These are phyloP conservation scores for Phytophthora europaea DNA, from an alignment of 352 stramenopile species.

Conservation along the genomic window DNA sequence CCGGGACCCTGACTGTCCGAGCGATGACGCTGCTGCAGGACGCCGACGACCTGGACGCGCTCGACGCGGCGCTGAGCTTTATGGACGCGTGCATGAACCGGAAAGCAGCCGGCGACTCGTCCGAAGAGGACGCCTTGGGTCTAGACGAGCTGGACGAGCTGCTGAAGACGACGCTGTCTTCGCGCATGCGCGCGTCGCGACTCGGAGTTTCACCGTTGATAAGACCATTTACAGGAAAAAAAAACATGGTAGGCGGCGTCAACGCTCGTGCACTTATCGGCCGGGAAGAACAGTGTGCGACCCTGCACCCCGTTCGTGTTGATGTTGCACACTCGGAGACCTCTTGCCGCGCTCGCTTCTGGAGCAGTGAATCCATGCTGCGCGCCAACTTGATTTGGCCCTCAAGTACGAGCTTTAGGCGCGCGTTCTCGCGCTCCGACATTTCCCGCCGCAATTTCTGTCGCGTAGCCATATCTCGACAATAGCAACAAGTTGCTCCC, in stretches of 20 bases:
- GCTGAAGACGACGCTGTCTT: slow-evolving; percentile 33
- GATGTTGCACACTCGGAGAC: background rate
- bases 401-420: background rate
- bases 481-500: slow-evolving; percentile 43
- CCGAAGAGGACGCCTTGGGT: background rate
- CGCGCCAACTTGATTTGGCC: background rate
- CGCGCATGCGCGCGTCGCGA: slow-evolving; percentile 11
- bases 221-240: background rate
- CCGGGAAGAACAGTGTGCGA: background rate
- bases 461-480: slow-evolving; percentile 31
- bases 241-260: background rate
- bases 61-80: slow-evolving; percentile 40
- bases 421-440: background rate
- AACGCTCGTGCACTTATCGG: background rate
- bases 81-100: slow-evolving; percentile 24
- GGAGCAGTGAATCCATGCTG: background rate
- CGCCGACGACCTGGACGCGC: slow-evolving; percentile 31
- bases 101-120: background rate
- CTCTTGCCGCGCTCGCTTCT: background rate
- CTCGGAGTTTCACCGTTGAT: background rate
- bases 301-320: background rate
- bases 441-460: background rate
- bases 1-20: too few species aligned
- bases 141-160: slow-evolving; percentile 30
- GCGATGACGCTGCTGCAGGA: slow-evolving; percentile 28